These are phyloP conservation scores for Histomonas meleagridis DNA, from an alignment of 208 protist species.

Conservation along the genomic window DNA sequence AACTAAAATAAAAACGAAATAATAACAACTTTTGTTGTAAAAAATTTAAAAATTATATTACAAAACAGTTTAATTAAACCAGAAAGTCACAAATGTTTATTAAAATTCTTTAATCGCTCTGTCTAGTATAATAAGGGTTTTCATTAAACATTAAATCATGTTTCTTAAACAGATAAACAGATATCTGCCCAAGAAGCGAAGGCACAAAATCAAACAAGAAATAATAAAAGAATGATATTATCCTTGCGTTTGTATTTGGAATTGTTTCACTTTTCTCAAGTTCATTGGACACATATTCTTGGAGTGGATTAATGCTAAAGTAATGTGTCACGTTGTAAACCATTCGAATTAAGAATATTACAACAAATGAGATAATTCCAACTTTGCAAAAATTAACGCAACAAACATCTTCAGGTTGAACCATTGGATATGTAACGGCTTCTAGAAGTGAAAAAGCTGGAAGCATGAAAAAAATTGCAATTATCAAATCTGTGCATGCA, in stretches of 20 bases:
- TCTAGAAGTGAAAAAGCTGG: not conserved
- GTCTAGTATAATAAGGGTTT: slow-evolving; percentile 28
- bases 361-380: not conserved
- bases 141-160: slow-evolving; percentile 33
- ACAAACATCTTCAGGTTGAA: not conserved
- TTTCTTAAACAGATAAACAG: slow-evolving; percentile 11
- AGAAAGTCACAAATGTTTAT: too few species aligned
- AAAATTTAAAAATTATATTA: too few species aligned
- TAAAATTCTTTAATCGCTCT: slow-evolving; percentile 36
- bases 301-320: not conserved
- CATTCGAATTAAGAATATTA: not conserved
- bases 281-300: not conserved
- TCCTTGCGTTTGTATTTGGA: not conserved
- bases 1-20: too few species aligned
- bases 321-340: not conserved
- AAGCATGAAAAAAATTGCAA: not conserved
- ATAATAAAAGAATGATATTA: not conserved
- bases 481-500: slow-evolving; percentile 6
- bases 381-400: slow-evolving; percentile 19
- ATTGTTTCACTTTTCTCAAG: not conserved
- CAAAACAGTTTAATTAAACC: too few species aligned
- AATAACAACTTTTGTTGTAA: too few species aligned
- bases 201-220: not conserved
- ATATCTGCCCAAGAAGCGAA: not conserved
- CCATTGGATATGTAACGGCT: slow-evolving; percentile 33